phyloP scores from a whole-genome alignment of 2,329 filamentous ascomycete species.

The Nakataea oryzae region DNA sequence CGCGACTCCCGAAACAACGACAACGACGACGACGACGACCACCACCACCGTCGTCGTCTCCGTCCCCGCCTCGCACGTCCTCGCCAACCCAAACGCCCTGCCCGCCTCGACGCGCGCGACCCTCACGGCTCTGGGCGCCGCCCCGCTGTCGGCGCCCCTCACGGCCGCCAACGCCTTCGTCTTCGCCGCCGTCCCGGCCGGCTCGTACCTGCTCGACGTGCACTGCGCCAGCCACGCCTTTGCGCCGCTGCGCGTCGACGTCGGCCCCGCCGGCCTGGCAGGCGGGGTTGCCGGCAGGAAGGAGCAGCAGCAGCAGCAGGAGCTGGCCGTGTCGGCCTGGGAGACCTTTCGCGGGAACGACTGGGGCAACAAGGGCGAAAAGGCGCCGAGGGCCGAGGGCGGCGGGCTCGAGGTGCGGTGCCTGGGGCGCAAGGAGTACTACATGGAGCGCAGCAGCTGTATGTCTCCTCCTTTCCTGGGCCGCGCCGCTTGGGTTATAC shows the following conservation, averaged over 20 bases:
- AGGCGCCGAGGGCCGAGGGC: conserved; percentile 22
- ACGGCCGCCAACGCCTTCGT: conserved; percentile 60
- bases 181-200: conserved; percentile 61
- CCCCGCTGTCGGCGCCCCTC: conserved; percentile 45
- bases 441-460: conserved; percentile 63
- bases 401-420: conserved; percentile 50
- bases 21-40: conserved; percentile 11
- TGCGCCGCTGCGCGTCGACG: conserved; percentile 70
- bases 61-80: conserved; percentile 23
- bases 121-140: conserved; percentile 29
- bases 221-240: conserved; percentile 68
- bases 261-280: conserved; percentile 28
- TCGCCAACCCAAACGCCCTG: conserved; percentile 41
- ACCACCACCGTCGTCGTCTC: conserved; percentile 33
- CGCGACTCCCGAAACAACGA: conserved; percentile 14
- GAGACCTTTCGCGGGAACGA: conserved; percentile 84
- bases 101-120: conserved; percentile 59
- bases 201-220: conserved; percentile 75
- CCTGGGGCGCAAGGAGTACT: conserved; percentile 61
- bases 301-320: neutral
- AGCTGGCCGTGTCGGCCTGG: conserved; percentile 52
- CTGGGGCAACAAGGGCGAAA: conserved; percentile 77
- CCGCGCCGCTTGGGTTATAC: too few species aligned
- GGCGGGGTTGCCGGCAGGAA: conserved; percentile 10
- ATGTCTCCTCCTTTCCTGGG: conserved; percentile 25